Percentiles rank a stretch among this genome's conserved stretches.
These are phyloP conservation scores for Wallacemonas rigidus DNA, from an alignment of 208 protist genomes.

Conservation along the genomic window DNA sequence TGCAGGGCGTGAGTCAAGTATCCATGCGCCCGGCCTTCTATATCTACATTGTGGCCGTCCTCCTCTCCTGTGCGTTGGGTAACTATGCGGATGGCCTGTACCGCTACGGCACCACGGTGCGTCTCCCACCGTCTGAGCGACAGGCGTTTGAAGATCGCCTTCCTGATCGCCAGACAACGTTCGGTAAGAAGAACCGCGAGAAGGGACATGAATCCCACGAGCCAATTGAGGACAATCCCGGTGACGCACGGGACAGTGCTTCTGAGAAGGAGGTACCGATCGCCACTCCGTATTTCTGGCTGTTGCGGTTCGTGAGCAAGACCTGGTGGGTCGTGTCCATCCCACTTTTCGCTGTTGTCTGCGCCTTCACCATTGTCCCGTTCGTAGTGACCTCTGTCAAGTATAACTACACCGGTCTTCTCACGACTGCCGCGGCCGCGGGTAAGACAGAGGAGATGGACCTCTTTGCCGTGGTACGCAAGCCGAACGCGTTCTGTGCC, in stretches of 20 bases:
- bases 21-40: conserved; percentile 28
- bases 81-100: conserved; percentile 32
- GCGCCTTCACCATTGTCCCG: conserved; percentile 19
- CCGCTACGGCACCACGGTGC: conserved; percentile 23
- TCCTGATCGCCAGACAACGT: conserved; percentile 1
- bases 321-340: conserved; percentile 21
- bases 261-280: conserved; percentile 5
- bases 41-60: conserved; percentile 29
- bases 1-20: conserved; percentile 36
- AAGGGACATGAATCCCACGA: conserved; percentile 2
- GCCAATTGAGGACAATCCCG: not conserved
- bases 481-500: conserved; percentile 1
- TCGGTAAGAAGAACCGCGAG: conserved; percentile 3
- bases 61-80: conserved; percentile 29
- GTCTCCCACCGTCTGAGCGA: conserved; percentile 12
- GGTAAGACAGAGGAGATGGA: conserved; percentile 6
- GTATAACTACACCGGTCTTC: conserved; percentile 11
- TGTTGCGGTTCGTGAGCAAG: conserved; percentile 1
- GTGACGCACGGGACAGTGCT: not conserved
- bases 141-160: conserved; percentile 13
- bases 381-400: not conserved
- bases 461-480: not conserved
- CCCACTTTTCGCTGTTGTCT: conserved; percentile 14
- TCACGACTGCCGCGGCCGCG: not conserved
- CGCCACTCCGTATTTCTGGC: not conserved